Evolutionary conservation across 177 flowering plant genomes (phyloP).

Genomic region (Vitis hybrid): DNA sequence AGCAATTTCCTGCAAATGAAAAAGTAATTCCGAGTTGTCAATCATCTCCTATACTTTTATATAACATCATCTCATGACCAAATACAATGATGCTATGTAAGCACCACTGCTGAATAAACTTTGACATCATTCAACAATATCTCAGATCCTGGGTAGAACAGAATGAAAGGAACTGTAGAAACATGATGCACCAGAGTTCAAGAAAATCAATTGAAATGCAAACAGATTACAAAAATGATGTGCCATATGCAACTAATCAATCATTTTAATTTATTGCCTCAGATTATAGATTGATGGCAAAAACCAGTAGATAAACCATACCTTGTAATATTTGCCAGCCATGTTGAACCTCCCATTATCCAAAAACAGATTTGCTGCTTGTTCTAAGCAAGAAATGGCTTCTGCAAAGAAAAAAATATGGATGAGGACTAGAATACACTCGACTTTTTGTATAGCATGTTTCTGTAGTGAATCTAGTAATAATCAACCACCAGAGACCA

Average conservation of each 20-base stretch:
- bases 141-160: too few relatives aligned
- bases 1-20: slow-evolving; percentile 65
- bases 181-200: neutral
- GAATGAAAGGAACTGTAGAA: too few relatives aligned
- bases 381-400: slow-evolving; percentile 70
- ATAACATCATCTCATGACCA: neutral
- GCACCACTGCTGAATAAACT: too few relatives aligned
- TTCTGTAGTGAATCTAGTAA: too few relatives aligned
- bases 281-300: too few relatives aligned
- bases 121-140: too few relatives aligned
- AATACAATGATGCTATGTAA: neutral
- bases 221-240: too few relatives aligned
- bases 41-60: neutral
- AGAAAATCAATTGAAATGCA: too few relatives aligned
- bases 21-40: neutral
- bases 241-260: too few relatives aligned
- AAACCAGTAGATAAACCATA: slow-evolving; percentile 11
- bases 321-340: slow-evolving; percentile 90
- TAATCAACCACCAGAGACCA: too few relatives aligned
- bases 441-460: too few relatives aligned
- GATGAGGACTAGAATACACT: neutral
- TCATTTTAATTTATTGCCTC: too few relatives aligned
- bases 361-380: slow-evolving; percentile 59
- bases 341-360: slow-evolving; percentile 77
- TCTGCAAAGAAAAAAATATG: slow-evolving; percentile 44